These are phyloP conservation scores for Macroventuria anomochaeta DNA, from an alignment of 2,329 filamentous ascomycete genomes.

Conservation along the genomic window DNA sequence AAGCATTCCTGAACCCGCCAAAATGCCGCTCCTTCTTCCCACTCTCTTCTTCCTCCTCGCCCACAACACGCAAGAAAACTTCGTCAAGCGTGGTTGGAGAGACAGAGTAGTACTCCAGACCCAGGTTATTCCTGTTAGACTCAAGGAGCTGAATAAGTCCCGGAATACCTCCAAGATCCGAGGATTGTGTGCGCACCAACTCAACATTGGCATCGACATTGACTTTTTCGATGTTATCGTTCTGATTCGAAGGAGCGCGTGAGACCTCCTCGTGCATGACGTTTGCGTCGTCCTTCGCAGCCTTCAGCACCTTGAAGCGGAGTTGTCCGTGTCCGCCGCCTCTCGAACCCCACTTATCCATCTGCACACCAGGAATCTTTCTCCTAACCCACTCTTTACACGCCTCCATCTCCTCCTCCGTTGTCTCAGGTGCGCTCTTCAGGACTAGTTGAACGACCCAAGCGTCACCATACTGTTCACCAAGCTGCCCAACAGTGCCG, in stretches of 20 bases:
- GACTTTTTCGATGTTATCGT: conserved; percentile 22
- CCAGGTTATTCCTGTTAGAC: conserved; percentile 69
- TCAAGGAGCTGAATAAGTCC: conserved; percentile 76
- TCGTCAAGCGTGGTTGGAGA: conserved; percentile 87
- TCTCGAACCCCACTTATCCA: conserved; percentile 66
- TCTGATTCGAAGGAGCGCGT: not conserved
- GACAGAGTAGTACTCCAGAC: conserved; percentile 85
- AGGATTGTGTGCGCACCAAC: conserved; percentile 26
- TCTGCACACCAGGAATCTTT: conserved; percentile 67
- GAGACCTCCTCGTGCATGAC: not conserved
- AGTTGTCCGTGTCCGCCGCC: conserved; percentile 81
- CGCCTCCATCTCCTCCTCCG: conserved; percentile 67
- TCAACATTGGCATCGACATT: conserved; percentile 26
- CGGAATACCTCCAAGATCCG: conserved; percentile 62
- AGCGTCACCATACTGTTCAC: conserved; percentile 76
- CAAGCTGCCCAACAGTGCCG: conserved; percentile 74
- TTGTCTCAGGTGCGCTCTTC: conserved; percentile 74
- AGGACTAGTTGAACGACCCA: conserved; percentile 84
- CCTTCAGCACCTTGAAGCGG: conserved; percentile 76
- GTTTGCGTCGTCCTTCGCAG: conserved; percentile 38
- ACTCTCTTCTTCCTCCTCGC: conserved; percentile 67
- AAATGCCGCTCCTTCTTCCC: conserved; percentile 12
- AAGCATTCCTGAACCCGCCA: conserved; percentile 1
- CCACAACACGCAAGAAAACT: conserved; percentile 86
- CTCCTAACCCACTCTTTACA: conserved; percentile 70